Evolutionary conservation across 257 asterid genomes (phyloP).

Genomic region (Primulina huaijiensis): DNA sequence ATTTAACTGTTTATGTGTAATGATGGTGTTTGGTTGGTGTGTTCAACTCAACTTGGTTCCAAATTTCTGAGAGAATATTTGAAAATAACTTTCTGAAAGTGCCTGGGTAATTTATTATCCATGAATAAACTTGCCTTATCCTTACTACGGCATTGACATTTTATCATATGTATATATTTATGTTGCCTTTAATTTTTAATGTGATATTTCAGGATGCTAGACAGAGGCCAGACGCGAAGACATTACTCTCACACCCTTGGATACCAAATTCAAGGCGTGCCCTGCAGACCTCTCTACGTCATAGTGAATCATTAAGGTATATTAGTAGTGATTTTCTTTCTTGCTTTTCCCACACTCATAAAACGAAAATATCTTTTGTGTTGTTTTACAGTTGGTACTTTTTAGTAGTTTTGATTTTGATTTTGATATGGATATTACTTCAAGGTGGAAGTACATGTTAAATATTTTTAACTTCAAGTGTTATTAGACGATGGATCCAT

Average conservation of each 20-base stretch:
- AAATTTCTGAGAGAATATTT: neutral
- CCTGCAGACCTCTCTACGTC: slow-evolving; percentile 10
- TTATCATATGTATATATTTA: slow-evolving; percentile 18
- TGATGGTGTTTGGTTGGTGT: neutral
- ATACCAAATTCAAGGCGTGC: slow-evolving; percentile 95
- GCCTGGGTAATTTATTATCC: slow-evolving; percentile 2
- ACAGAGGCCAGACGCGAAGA: slow-evolving; percentile 98
- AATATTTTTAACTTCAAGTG: too few relatives aligned
- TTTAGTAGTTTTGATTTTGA: neutral
- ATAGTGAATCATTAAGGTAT: neutral
- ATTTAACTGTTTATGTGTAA: neutral
- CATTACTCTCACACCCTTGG: slow-evolving; percentile 97
- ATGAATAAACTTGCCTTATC: slow-evolving; percentile 10
- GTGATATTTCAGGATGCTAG: slow-evolving; percentile 85
- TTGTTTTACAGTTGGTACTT: neutral
- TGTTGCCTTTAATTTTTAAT: slow-evolving; percentile 25
- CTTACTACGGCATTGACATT: neutral
- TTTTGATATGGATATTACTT: neutral
- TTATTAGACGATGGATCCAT: neutral
- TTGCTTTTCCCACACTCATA: neutral
- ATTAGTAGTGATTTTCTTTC: neutral
- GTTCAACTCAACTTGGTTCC: neutral
- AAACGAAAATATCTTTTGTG: neutral
- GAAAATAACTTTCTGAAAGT: neutral
- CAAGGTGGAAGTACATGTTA: neutral